Conservation (phyloP, 2,329 filamentous ascomycete genomes). For the Cladosporium sp. region DNA sequence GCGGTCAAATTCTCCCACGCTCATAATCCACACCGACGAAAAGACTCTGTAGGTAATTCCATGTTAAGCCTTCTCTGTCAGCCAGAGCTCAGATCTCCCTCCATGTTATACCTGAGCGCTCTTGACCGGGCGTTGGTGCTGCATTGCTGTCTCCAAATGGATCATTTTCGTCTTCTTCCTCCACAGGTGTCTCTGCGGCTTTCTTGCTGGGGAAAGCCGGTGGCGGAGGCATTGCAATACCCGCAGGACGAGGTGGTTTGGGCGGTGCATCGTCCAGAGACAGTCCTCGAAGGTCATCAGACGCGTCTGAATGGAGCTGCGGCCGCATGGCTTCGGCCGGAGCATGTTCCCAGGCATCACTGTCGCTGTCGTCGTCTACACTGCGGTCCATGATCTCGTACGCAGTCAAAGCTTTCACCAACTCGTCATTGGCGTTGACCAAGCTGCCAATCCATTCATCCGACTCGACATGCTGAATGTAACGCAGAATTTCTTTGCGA, state of each 20-base stretch:
- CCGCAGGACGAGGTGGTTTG: constrained; percentile 50
- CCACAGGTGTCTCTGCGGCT: constrained; percentile 45
- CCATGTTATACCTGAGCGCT: constrained; percentile 41
- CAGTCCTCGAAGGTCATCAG: constrained; percentile 48
- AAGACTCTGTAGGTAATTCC: background rate
- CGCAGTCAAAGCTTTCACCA: constrained; percentile 89
- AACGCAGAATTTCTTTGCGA: constrained; percentile 79
- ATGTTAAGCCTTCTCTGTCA: no score
- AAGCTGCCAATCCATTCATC: constrained; percentile 91
- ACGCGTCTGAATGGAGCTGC: constrained; percentile 29
- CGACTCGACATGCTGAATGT: constrained; percentile 87
- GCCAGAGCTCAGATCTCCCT: constrained; percentile 25
- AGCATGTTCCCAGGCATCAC: constrained; percentile 55
- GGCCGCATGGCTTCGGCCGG: constrained; percentile 13
- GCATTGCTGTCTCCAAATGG: constrained; percentile 85
- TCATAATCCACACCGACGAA: background rate
- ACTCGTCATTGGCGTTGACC: constrained; percentile 90
- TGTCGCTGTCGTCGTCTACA: constrained; percentile 70
- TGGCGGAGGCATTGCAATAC: constrained; percentile 40
- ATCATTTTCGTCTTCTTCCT: constrained; percentile 77
- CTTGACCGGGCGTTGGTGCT: constrained; percentile 55
- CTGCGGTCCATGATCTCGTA: constrained; percentile 91
- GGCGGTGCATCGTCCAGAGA: constrained; percentile 48
- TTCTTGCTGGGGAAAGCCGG: constrained; percentile 43
- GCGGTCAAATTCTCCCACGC: background rate